phyloP scores from a whole-genome alignment of 305 asterid species.

The Solanum aculeatissimum region DNA sequence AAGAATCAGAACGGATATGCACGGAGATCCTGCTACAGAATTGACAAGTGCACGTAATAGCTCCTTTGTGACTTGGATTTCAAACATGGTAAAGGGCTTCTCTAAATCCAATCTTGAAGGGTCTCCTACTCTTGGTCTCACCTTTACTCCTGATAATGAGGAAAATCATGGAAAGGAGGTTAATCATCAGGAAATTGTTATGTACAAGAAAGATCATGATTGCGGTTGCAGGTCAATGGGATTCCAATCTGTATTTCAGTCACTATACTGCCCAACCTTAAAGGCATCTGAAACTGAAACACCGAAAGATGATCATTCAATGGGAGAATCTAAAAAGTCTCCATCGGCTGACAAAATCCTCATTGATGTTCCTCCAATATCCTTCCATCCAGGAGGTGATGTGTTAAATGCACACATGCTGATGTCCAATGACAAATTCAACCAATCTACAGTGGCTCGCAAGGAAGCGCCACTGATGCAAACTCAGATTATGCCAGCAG shows the following conservation, averaged over 20 bases:
- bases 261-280: slow-evolving; percentile 26
- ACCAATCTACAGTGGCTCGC: slow-evolving; percentile 5
- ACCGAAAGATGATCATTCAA: slow-evolving; percentile 8
- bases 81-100: slow-evolving; percentile 67
- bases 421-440: slow-evolving; percentile 10
- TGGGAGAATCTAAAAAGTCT: slow-evolving; percentile 15
- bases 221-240: slow-evolving; percentile 21
- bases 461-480: slow-evolving; percentile 2
- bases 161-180: slow-evolving; percentile 2
- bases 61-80: slow-evolving; percentile 75
- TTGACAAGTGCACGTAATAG: slow-evolving; percentile 21
- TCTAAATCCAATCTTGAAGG: slow-evolving; percentile 25
- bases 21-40: slow-evolving; percentile 18
- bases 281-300: slow-evolving; percentile 11
- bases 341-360: slow-evolving; percentile 10
- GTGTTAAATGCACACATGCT: slow-evolving; percentile 18
- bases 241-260: slow-evolving; percentile 49
- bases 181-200: slow-evolving; percentile 11
- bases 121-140: slow-evolving; percentile 21
- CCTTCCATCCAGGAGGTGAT: slow-evolving; percentile 1
- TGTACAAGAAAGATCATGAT: slow-evolving; percentile 8
- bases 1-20: slow-evolving; percentile 26
- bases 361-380: slow-evolving; percentile 8
- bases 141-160: slow-evolving; percentile 19
- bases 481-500: neutral